Conservation (phyloP, 2,329 filamentous ascomycete genomes). For the Bisporella sp. region DNA sequence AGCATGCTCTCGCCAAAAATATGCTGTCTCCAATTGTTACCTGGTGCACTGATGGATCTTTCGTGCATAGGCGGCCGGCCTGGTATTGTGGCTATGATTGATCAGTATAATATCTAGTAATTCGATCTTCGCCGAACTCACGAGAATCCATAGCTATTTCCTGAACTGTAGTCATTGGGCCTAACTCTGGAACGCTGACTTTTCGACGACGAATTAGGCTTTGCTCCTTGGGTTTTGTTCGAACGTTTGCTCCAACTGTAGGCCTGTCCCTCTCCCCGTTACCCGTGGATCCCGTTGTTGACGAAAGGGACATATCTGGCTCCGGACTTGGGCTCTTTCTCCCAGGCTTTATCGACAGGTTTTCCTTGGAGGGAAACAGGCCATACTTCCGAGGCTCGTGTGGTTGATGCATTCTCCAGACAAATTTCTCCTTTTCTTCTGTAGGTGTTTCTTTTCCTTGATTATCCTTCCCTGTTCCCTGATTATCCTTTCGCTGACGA, state of each 20-base stretch:
- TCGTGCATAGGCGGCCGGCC: constrained; percentile 58
- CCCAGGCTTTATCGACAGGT: constrained; percentile 27
- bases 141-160: constrained; percentile 64
- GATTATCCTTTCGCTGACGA: no score
- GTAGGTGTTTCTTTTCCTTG: constrained; percentile 6
- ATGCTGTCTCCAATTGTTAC: constrained; percentile 39
- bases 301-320: constrained; percentile 17
- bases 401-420: constrained; percentile 53
- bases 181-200: constrained; percentile 56
- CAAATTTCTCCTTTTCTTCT: constrained; percentile 39
- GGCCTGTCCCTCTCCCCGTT: constrained; percentile 30
- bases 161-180: constrained; percentile 62
- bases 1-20: constrained; percentile 30
- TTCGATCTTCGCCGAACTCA: constrained; percentile 34
- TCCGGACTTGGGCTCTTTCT: constrained; percentile 42
- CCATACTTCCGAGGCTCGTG: constrained; percentile 46
- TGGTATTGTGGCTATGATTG: constrained; percentile 53
- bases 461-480: not conserved
- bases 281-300: constrained; percentile 31
- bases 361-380: constrained; percentile 48
- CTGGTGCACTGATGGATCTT: constrained; percentile 56
- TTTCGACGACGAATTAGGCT: constrained; percentile 53
- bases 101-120: constrained; percentile 4
- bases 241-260: constrained; percentile 34
- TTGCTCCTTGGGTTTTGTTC: constrained; percentile 50